Base-by-base conservation (phyloP, 2,329 filamentous ascomycete species). In the Ceratocystis variospora region DNA sequence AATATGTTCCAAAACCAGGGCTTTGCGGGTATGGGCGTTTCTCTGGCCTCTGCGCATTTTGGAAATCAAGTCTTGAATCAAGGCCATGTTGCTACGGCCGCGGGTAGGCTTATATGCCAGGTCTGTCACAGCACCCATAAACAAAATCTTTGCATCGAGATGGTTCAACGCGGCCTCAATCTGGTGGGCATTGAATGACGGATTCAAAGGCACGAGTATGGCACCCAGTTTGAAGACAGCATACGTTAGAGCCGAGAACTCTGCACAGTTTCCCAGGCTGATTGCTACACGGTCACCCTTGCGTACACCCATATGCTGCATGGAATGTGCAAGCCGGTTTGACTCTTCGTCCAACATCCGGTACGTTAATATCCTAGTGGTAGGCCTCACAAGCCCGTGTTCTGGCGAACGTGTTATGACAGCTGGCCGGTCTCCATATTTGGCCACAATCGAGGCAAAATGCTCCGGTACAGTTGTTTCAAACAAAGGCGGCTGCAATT, bases 201-300 rank as follows among this genome's bases (percentile, higher is more conserved):
- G 93, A 74, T 99, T 97, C 28, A 97, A 77, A 0, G 93, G 94
- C n/a, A 96, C 92, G 69, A 97, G 79, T 63, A 97, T 84, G 28
- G 90, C 93, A n/a, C 94, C 94, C 8, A 97, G 81, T 76, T 97
- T 97, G 79, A 93, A 96, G 65, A 94, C 75, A 0, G 92, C 92
- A 76, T 97, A 97, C 5, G 88, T 93, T 22, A 94, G 81, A 62
- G 87, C 86, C 2, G 89, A 90, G 73, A 90, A 93, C 75, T 96
- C 91, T 70, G 87, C 79, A 53, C 85, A 87, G 75, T 96, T 97
- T 17, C 93, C 93, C 63, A 96, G 77, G 68, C 87, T 93, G 31
- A 96, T 85, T 15, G 89, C 92, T 10, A 97, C 89, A 41, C 90
- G 82, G 73, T 95, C 87, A 4, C 90, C 91, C 72, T 92, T 95